Evolutionary conservation across 805 yeast species (phyloP).

Genomic region (Cyberlindnera saturnus): DNA sequence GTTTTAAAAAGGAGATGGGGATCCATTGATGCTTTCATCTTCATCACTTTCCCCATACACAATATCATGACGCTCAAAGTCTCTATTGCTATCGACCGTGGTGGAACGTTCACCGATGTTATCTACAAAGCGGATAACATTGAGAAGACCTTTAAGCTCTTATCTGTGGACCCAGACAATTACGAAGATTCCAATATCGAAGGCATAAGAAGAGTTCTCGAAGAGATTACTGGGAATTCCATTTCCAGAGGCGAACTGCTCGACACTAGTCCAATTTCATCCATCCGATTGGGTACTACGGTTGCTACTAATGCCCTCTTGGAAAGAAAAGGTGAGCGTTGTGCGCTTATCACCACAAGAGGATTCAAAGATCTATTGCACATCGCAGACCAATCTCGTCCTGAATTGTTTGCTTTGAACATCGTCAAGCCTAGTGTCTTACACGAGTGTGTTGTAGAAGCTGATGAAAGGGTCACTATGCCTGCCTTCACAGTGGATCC

Average conservation of each 20-base stretch:
- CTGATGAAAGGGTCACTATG: conserved; percentile 51
- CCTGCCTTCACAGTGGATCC: conserved; percentile 50
- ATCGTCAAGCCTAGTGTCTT: conserved; percentile 42
- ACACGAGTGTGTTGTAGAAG: conserved; percentile 38
- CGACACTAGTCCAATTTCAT: conserved; percentile 31
- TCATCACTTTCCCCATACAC: too few species aligned
- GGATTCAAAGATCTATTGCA: conserved; percentile 45
- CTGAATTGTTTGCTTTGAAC: conserved; percentile 43
- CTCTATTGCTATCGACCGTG: conserved; percentile 15
- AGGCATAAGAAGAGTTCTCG: conserved; percentile 42
- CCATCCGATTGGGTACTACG: conserved; percentile 44
- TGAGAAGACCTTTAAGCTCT: conserved; percentile 33
- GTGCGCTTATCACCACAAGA: conserved; percentile 41
- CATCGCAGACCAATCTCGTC: conserved; percentile 51
- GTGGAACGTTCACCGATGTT: conserved; percentile 17
- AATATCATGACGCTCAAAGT: conserved; percentile 9
- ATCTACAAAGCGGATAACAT: conserved; percentile 8
- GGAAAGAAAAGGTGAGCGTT: conserved; percentile 45
- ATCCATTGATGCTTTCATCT: too few species aligned
- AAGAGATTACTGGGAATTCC: conserved; percentile 27
- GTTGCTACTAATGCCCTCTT: conserved; percentile 50
- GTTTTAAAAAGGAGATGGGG: too few species aligned
- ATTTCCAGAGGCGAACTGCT: conserved; percentile 30
- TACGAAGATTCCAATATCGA: conserved; percentile 47
- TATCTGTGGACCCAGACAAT: conserved; percentile 42